Base-by-base conservation (phyloP, 352 stramenopile genomes). In the Phytophthora litchii region DNA sequence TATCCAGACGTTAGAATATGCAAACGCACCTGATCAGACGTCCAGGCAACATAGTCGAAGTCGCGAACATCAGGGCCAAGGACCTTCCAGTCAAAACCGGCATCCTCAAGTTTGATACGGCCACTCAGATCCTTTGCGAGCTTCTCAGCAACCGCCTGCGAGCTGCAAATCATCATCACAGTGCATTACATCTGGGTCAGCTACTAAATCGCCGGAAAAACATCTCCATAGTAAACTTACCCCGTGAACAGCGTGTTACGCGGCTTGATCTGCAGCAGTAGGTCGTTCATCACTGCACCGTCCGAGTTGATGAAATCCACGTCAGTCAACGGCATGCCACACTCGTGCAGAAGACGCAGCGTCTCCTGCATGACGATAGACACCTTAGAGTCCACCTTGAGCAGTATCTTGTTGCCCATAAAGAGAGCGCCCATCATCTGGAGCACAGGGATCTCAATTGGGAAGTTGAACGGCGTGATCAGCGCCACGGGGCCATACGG, bases 401-500 rank as follows among this genome's bases (percentile, higher is more conserved):
- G 72, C 20, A 93, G 78, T 31, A 97, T 91, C 69, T 99, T 99
- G 81, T 99, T 99, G 49, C 97, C 97, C 97, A 99, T 99, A 76
- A 91, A 99, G 2, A 99, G 79, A 14, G 96, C 92, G 12, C 97
- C 97, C 92, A 99, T 98, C 40, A 99, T 76, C 82, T 99, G 97
- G n/a, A 99, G 83, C 51, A 98, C 86, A 1, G 97, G 96, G 75
- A 99, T 99, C 75, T 99, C 95, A 63, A 81, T 99, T 36, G 67
- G 97, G 68, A 99, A 99, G 77, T 99, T 99, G 78, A 99, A 99
- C 8, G 97, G 97, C 54, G 95, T 95, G 47, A 99, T 96, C 17
- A 99, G 82, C 23, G 95, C 94, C 17, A 99, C 96, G 3, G 96
- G 91, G 17, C 97, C 97, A 62, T 95, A 97, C 11, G 97, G 97